phyloP scores from a whole-genome alignment of 2,329 filamentous ascomycete genomes.

The Colletotrichum sublineola region DNA sequence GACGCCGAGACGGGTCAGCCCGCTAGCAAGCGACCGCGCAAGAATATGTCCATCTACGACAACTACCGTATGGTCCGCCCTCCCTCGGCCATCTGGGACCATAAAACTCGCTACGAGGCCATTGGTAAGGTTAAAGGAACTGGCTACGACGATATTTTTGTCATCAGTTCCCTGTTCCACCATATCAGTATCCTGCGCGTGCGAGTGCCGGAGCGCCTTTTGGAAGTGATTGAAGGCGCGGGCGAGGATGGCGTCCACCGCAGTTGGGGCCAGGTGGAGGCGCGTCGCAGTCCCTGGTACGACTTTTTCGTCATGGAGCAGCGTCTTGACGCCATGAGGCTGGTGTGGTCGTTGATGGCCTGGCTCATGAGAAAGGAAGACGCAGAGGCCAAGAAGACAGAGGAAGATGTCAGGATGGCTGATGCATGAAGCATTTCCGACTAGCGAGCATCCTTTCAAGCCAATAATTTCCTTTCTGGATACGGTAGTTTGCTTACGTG shows the following conservation, averaged over 20 bases:
- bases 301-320: conserved; percentile 70
- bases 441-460: not conserved
- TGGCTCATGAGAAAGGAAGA: conserved; percentile 67
- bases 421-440: conserved; percentile 44
- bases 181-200: conserved; percentile 71
- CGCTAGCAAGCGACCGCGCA: conserved; percentile 63
- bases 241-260: conserved; percentile 51
- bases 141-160: conserved; percentile 71
- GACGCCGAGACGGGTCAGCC: conserved; percentile 45
- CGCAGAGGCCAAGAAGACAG: conserved; percentile 45
- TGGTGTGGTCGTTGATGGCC: conserved; percentile 71
- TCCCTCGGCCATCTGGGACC: conserved; percentile 71
- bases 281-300: conserved; percentile 72
- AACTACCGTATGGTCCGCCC: conserved; percentile 73
- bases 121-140: conserved; percentile 65
- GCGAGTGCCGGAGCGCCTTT: conserved; percentile 67
- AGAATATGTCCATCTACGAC: conserved; percentile 71
- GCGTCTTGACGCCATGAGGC: conserved; percentile 67
- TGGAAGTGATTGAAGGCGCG: conserved; percentile 66
- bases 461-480: not conserved
- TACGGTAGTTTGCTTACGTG: conserved; percentile 1
- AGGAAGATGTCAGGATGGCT: conserved; percentile 47
- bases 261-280: conserved; percentile 66
- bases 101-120: conserved; percentile 68
- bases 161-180: conserved; percentile 73